Evolutionary conservation across 805 yeast species (phyloP), one percentile per base, ranked within the genome.

Genomic region (Ogataea trehalophila): DNA sequence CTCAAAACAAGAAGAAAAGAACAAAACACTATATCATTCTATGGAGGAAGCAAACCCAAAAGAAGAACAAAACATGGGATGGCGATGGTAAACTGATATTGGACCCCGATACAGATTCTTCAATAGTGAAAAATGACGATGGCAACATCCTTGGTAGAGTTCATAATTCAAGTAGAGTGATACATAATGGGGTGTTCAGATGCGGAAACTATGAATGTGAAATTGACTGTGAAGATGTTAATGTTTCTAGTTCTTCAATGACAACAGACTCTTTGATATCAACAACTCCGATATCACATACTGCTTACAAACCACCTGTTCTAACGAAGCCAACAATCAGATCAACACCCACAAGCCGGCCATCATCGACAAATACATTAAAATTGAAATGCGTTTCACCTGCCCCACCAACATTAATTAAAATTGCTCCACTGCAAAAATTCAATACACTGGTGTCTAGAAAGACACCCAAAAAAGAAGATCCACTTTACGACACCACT

Each of bases 41-140:
- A 54, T 86, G 84, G 76, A 70, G 99, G 33, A 89, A 88, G 62
- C 73, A 74, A 38, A 72, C 92, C 0, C 73, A 69, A 33, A 88
- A 86, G 66, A 89, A 92, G 71, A 81, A 90, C 63, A 91, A 91
- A 62, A 82, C 89, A 0, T 94, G 99, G 99, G 95, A 88, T 46
- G 96, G 95, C 2, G 98, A 94, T 67, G 98, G 96, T 0, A 65
- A 68, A 33, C 68, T 85, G 15, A 56, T 66, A 0, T 60, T 74
- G 2, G 59, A 65, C n/a, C 16, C 20, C 4, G 20, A 34, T 2
- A 43, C 52, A 1, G 58, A 61, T 41, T 13, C 35, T 4, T 62
- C 61, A 1, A 33, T 57, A 0, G 41, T 69, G 9, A 58, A 58
- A 39, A 61, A 59, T 43, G 66, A 58, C 11, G 55, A 67, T 46